These are phyloP conservation scores for Anthoceros angustus DNA, from an alignment of 225 moss, liverwort and hornwort genomes.

Conservation along the genomic window DNA sequence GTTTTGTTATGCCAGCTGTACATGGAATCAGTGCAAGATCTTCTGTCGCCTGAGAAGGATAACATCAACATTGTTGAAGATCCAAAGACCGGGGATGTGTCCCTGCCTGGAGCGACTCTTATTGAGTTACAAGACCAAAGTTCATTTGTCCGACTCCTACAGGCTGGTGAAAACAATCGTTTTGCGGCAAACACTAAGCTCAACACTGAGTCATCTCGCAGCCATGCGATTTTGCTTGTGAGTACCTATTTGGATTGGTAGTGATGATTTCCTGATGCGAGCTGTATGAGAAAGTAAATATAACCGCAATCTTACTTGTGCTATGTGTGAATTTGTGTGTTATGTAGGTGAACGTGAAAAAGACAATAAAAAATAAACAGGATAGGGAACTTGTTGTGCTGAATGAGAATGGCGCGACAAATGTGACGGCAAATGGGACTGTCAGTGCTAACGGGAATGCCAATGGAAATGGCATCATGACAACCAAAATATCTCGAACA, in stretches of 20 bases:
- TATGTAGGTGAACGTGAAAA: constrained; percentile 67
- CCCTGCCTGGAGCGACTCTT: constrained; percentile 87
- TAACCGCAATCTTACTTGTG: not conserved
- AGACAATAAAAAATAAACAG: constrained; percentile 40
- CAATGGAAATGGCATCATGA: not conserved
- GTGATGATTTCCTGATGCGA: not conserved
- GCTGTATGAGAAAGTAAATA: not conserved
- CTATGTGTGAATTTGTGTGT: not conserved
- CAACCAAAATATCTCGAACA: constrained; percentile 44
- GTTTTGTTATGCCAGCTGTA: constrained; percentile 42
- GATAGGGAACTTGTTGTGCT: constrained; percentile 28
- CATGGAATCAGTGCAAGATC: constrained; percentile 99
- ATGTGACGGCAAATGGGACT: constrained; percentile 11
- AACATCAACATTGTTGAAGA: constrained; percentile 93
- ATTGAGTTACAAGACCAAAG: constrained; percentile 74
- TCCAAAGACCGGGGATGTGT: constrained; percentile 91
- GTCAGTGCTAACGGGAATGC: not conserved
- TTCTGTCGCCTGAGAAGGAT: constrained; percentile 89
- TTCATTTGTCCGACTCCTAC: constrained; percentile 64
- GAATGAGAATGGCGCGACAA: constrained; percentile 48
- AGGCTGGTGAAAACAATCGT: constrained; percentile 90
- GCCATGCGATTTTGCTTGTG: constrained; percentile 91
- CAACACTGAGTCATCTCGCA: constrained; percentile 93
- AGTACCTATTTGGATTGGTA: constrained; percentile 6
- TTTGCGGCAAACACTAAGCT: constrained; percentile 99